A percentile compares a stretch with the other conserved stretches of the same genome.
phyloP scores from a whole-genome alignment of 495 filamentous ascomycete genomes.

The Daldinia childiae region DNA sequence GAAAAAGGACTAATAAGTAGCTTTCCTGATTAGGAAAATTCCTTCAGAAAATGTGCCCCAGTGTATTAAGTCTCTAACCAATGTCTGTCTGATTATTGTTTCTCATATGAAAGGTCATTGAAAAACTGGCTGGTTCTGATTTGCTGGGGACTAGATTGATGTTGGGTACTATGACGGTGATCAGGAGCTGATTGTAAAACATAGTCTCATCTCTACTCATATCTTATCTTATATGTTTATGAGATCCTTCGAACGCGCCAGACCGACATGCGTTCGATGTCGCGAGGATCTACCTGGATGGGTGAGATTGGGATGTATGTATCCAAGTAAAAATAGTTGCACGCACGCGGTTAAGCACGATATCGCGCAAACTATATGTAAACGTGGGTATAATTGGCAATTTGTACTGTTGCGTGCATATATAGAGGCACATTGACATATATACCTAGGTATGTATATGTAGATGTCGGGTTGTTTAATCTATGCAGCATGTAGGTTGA shows the following conservation, averaged over 20 bases:
- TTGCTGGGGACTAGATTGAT: not conserved
- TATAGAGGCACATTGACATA: constrained; percentile 5
- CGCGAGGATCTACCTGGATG: not conserved
- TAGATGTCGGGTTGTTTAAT: not conserved
- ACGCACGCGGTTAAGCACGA: constrained; percentile 20
- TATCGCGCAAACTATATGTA: not conserved
- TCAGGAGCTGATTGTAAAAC: constrained; percentile 12
- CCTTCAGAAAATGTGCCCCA: constrained; percentile 14
- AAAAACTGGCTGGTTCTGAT: not conserved
- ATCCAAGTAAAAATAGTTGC: constrained; percentile 25
- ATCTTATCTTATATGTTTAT: not conserved
- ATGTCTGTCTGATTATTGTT: not conserved
- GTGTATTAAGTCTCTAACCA: constrained; percentile 7
- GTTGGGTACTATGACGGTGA: constrained; percentile 12
- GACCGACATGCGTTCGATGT: constrained; percentile 2
- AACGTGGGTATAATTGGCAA: not conserved
- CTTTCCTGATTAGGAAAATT: constrained; percentile 33
- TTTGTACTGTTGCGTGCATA: not conserved
- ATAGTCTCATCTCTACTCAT: not conserved
- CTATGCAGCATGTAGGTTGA: constrained; percentile 3
- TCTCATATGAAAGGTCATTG: not conserved
- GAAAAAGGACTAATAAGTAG: not conserved
- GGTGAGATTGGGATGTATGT: constrained; percentile 21
- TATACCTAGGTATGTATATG: not conserved
- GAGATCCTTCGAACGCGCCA: constrained; percentile 10